A percentile compares a stretch with the other conserved stretches of the same genome.
Evolutionary conservation across 352 stramenopile species (phyloP).

Genomic region (Phytopythium helicoides): DNA sequence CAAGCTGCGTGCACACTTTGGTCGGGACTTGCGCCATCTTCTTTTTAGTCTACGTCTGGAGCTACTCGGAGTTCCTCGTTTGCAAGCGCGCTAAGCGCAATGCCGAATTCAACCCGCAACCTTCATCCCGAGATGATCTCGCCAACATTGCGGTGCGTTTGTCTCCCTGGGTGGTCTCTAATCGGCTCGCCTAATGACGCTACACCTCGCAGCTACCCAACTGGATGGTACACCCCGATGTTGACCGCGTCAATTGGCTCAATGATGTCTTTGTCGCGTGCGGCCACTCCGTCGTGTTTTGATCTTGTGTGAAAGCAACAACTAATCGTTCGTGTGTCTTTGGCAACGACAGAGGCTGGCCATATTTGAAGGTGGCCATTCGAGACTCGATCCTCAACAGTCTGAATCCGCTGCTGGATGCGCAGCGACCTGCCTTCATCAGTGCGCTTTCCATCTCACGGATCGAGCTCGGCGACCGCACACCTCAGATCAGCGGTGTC

Average conservation of each 20-base stretch:
- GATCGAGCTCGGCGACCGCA: conserved; percentile 52
- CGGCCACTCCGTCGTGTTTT: neutral
- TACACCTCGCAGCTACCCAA: conserved; percentile 29
- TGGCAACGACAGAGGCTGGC: conserved; percentile 49
- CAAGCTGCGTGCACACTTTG: conserved; percentile 32
- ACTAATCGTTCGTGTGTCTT: conserved; percentile 7
- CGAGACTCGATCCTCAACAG: conserved; percentile 59
- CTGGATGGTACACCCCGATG: conserved; percentile 56
- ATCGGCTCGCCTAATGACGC: neutral
- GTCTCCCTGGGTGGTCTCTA: no score
- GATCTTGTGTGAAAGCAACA: no score
- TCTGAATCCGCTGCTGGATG: conserved; percentile 63
- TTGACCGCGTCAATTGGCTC: conserved; percentile 76
- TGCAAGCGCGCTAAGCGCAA: conserved; percentile 14
- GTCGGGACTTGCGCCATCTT: conserved; percentile 33
- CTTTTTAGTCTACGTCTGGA: conserved; percentile 47
- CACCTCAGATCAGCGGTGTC: conserved; percentile 63
- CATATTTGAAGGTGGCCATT: conserved; percentile 74
- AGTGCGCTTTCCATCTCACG: conserved; percentile 55
- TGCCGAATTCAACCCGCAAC: conserved; percentile 13
- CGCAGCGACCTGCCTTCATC: conserved; percentile 62
- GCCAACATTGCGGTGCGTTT: conserved; percentile 21
- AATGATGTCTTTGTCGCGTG: conserved; percentile 66
- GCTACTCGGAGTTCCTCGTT: conserved; percentile 52
- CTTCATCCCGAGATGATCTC: conserved; percentile 14